A percentile compares a stretch with the other conserved stretches of the same genome.
phyloP scores from a whole-genome alignment of 106 monocot genomes.

The Cymbidium sinense region DNA sequence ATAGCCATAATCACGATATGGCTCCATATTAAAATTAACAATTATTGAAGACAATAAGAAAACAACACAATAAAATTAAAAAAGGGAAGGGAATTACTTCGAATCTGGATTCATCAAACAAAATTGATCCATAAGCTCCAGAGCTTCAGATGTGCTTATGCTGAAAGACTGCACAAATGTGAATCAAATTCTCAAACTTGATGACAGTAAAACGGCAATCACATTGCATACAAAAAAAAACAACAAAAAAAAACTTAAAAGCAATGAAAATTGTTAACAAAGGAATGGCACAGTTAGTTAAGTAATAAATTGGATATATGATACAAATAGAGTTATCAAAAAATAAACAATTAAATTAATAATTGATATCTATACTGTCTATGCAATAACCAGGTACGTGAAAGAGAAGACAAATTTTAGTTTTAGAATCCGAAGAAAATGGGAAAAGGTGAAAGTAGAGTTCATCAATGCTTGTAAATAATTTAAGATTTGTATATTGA shows the following conservation, averaged over 20 bases:
- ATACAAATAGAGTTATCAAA: background rate
- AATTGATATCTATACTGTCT: background rate
- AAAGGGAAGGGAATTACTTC: conserved; percentile 12
- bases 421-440: background rate
- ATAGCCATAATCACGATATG: background rate
- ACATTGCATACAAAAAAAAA: background rate
- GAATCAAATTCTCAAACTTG: background rate
- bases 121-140: conserved; percentile 28
- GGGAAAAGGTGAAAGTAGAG: background rate
- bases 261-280: background rate
- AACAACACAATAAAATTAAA: background rate
- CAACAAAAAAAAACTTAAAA: background rate
- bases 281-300: background rate
- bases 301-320: background rate
- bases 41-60: background rate
- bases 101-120: conserved; percentile 26
- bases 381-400: background rate
- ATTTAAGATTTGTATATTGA: background rate
- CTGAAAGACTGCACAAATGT: conserved; percentile 9
- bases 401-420: background rate
- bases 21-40: background rate
- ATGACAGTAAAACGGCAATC: background rate
- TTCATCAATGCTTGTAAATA: background rate
- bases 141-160: conserved; percentile 21
- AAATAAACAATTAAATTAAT: background rate